Evolutionary conservation across 257 asterid genomes (phyloP).

Genomic region (Fraxinus americana): DNA sequence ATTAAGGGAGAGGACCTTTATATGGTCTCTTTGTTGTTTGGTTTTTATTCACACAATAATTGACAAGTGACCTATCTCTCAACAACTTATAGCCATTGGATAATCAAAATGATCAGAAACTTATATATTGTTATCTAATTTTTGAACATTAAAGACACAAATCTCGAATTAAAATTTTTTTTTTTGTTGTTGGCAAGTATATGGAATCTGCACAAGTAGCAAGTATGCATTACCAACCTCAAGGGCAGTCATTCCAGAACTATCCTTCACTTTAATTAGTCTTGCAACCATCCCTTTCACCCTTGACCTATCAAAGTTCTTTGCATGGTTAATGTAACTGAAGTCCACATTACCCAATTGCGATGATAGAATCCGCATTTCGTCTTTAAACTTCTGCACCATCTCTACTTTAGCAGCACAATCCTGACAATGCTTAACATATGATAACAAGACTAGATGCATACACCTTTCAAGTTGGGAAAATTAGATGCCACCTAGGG

Average conservation of each 20-base stretch:
- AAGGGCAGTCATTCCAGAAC: conserved; percentile 79
- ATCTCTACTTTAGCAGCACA: conserved; percentile 31
- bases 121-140: background rate
- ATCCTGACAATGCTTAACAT: conserved; percentile 52
- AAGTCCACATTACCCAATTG: conserved; percentile 75
- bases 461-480: conserved; percentile 16
- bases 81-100: conserved; percentile 19
- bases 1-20: background rate
- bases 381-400: conserved; percentile 70
- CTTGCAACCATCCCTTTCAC: conserved; percentile 98
- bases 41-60: background rate
- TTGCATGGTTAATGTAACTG: conserved; percentile 70
- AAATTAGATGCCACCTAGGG: conserved; percentile 5
- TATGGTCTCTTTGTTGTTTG: background rate
- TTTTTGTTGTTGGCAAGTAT: too few relatives aligned
- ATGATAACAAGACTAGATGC: conserved; percentile 26
- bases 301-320: conserved; percentile 77
- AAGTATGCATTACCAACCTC: conserved; percentile 59
- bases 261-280: conserved; percentile 87
- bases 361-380: conserved; percentile 69
- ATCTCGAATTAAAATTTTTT: too few relatives aligned
- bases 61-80: conserved; percentile 14
- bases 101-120: conserved; percentile 6
- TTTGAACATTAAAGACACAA: background rate
- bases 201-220: conserved; percentile 15